Percentiles rank a stretch among this genome's conserved stretches.
phyloP scores from a whole-genome alignment of 2,329 filamentous ascomycete genomes.

The Pyricularia pennisetigena region DNA sequence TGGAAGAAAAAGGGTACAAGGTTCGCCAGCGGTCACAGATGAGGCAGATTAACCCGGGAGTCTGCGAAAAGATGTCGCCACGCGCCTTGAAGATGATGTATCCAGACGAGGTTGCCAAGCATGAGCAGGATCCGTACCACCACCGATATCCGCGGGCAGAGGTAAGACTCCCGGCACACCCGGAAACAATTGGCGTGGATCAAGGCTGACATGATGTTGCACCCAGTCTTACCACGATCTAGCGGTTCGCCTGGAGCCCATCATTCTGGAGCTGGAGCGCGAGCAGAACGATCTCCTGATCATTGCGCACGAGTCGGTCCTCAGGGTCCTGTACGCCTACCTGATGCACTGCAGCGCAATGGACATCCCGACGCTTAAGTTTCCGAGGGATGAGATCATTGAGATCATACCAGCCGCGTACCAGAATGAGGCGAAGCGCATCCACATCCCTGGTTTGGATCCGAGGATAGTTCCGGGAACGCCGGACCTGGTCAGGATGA shows the following conservation, averaged over 20 bases:
- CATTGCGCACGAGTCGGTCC: constrained; percentile 95
- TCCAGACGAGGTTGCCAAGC: constrained; percentile 85
- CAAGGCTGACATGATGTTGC: not conserved
- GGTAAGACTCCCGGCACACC: constrained; percentile 34
- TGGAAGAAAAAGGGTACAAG: constrained; percentile 73
- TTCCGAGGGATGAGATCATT: constrained; percentile 94
- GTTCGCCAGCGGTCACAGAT: constrained; percentile 90
- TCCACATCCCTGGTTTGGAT: constrained; percentile 66
- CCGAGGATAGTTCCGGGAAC: constrained; percentile 63
- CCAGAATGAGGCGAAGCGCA: constrained; percentile 88
- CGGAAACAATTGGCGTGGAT: not conserved
- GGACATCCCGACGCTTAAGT: constrained; percentile 86
- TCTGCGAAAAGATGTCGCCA: constrained; percentile 90
- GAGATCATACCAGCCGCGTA: constrained; percentile 97
- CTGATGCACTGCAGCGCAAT: constrained; percentile 96
- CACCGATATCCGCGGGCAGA: constrained; percentile 93
- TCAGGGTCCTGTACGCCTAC: constrained; percentile 93
- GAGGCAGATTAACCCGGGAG: constrained; percentile 93
- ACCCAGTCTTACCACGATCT: constrained; percentile 90
- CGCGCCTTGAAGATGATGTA: constrained; percentile 69
- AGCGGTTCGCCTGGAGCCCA: constrained; percentile 93
- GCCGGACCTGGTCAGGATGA: constrained; percentile 73
- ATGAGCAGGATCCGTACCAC: constrained; percentile 91
- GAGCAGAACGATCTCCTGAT: constrained; percentile 97
- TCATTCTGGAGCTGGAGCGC: constrained; percentile 92